Evolutionary conservation across 2,329 filamentous ascomycete species (phyloP).

Genomic region (Plectosphaerella cucumerina): DNA sequence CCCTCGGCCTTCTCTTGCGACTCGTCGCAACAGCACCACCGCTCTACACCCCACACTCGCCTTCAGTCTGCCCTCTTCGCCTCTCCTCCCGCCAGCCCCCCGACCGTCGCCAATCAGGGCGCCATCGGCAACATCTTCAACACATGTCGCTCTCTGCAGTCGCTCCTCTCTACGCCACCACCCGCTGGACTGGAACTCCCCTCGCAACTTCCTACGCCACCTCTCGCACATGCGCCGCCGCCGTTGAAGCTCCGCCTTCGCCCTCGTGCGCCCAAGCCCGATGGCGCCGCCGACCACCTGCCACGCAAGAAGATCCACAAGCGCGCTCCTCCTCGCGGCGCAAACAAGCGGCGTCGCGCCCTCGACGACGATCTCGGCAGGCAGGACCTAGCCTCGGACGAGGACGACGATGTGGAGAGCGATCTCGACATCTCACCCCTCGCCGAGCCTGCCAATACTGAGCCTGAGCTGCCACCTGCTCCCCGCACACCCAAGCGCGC

Average conservation of each 20-base stretch:
- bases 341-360: slow-evolving; percentile 50
- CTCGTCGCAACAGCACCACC: slow-evolving; percentile 35
- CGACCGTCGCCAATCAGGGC: slow-evolving; percentile 38
- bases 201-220: slow-evolving; percentile 49
- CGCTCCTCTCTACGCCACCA: slow-evolving; percentile 46
- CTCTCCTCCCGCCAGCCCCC: slow-evolving; percentile 56
- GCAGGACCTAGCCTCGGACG: slow-evolving; percentile 17
- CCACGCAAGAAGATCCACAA: slow-evolving; percentile 47
- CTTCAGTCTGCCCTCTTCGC: slow-evolving; percentile 47
- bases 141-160: slow-evolving; percentile 58
- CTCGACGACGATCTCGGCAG: slow-evolving; percentile 42
- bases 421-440: slow-evolving; percentile 28
- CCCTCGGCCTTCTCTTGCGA: slow-evolving; percentile 57
- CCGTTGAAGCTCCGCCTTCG: slow-evolving; percentile 54
- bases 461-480: slow-evolving; percentile 17
- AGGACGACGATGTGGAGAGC: slow-evolving; percentile 22
- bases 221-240: slow-evolving; percentile 44
- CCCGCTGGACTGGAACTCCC: slow-evolving; percentile 27
- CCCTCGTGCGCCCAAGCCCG: slow-evolving; percentile 30
- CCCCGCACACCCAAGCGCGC: slow-evolving; percentile 56
- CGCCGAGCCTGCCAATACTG: slow-evolving; percentile 1
- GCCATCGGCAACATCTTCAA: slow-evolving; percentile 52
- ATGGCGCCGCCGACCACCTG: slow-evolving; percentile 20
- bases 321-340: slow-evolving; percentile 40
- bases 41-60: slow-evolving; percentile 28